Base-by-base conservation (phyloP, 1,284 basidiomycete species). In the Farysia itapuensis region DNA sequence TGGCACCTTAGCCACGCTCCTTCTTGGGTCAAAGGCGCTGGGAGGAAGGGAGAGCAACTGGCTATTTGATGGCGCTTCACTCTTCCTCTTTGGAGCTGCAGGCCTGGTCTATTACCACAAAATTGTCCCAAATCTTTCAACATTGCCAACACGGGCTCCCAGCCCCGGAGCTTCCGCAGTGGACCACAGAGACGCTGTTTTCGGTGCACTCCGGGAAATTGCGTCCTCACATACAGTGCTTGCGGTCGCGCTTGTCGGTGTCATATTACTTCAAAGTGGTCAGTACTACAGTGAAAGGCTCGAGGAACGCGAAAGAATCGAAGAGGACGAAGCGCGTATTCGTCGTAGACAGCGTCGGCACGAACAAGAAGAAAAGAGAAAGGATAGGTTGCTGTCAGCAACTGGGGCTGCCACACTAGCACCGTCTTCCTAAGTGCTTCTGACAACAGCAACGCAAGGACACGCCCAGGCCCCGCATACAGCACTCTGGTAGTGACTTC, bases 281-380 rank as follows among this genome's bases (percentile, higher is more conserved):
- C 73, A 76, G 35, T 76, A 74, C 63, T 76, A 75, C 51, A 67
- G 64, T 34, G 70, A 75, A 44, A 49, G 73, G 33, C 54, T 75
- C 20, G 71, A 74, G 34, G 72, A 72, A 43, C 58, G 72, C 26
- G 74, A 76, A 36, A 43, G 72, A 24, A 67, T 70, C 39, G 74
- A 76, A 31, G 72, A 75, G 28, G 58, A 67, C 31, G 74, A 76
- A 31, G 72, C 71, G 2, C 66, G 73, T 26, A 44, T 72, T 13
- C 42, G 59, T 21, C 56, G 74, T 26, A 43, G 71, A 22, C 57
- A 65, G 31, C 61, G 67, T n/a, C 43, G 64, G 15, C 51, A 49
- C 35, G 61, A 70, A 37, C 67, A 65, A 35, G 54, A 63, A 15
- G 58, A 53, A 11, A 64, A 60, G 39, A n/a, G 26, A 28, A 28